Base-by-base conservation (phyloP, 108 stramenopile species). In the Cyclotella atomus region DNA sequence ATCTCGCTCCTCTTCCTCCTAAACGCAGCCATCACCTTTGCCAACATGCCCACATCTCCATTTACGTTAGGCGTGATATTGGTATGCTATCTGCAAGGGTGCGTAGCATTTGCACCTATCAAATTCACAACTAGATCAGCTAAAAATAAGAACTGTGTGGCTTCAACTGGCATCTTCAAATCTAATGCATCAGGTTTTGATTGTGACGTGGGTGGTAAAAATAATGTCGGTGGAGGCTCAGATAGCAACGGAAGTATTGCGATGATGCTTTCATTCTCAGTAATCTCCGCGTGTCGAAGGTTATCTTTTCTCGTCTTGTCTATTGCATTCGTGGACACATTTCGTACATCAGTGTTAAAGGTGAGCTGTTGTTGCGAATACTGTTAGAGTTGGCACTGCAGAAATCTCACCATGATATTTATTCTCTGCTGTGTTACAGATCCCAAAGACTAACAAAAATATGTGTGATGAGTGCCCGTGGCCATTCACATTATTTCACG, bases 401-500 rank as follows among this genome's bases (percentile, higher is more conserved):
- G 38, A 41, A 41, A 41, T 41, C 9, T 12, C 38, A 41, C 7
- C 7, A 7, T 41, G 9, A 41, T 41, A 41, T 12, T 9, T 41
- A 12, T 2, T 28, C 45, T 53, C 45, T 1, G 23, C 38, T 35
- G 28, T 36, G 17, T 33, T 46, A 19, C 27, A 78, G 77, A 78
- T 78, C 17, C 77, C 77, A n/a, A 78, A 71, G 38, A 78, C 64
- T 21, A 56, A 70, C 1, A 56, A 71, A 49, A 70, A 70, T 24
- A 63, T 85, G 34, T 71, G 82, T 32, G 77, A 85, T 59, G 70
- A 77, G 68, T 87, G 86, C 33, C 86, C 86, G 15, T 87, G 86
- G 86, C 86, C 86, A 23, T 87, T 87, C 63, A 84, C 84, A 12
- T 82, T 84, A 38, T 84, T 82, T 46, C 86, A 87, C 55, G 83